These are phyloP conservation scores for Oidium heveae DNA, from an alignment of 2,329 filamentous ascomycete species.

Conservation along the genomic window DNA sequence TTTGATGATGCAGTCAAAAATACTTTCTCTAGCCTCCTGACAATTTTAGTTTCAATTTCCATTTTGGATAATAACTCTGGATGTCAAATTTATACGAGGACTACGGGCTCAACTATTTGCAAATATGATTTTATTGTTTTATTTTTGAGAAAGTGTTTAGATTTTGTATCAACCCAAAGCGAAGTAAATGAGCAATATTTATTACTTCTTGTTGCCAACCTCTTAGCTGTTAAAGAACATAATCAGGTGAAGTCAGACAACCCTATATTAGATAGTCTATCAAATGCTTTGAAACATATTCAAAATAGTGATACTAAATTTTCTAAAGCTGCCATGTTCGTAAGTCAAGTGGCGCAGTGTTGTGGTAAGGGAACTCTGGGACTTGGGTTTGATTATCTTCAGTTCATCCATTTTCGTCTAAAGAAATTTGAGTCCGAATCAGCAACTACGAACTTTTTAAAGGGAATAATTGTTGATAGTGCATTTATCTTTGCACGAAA, in stretches of 20 bases:
- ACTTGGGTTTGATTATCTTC: constrained; percentile 16
- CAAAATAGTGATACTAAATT: background rate
- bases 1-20: constrained; percentile 10
- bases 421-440: constrained; percentile 3
- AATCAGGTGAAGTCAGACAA: background rate
- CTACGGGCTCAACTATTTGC: background rate
- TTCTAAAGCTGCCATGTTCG: constrained; percentile 13
- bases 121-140: constrained; percentile 2
- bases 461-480: constrained; percentile 13
- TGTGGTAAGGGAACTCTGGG: constrained; percentile 18
- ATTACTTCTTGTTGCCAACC: constrained; percentile 7
- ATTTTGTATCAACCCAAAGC: background rate
- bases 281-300: constrained; percentile 1
- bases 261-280: background rate
- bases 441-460: constrained; percentile 3
- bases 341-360: constrained; percentile 22
- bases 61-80: constrained; percentile 7
- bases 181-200: background rate
- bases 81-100: background rate
- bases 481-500: constrained; percentile 13
- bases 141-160: constrained; percentile 5
- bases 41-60: constrained; percentile 17
- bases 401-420: constrained; percentile 14
- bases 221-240: background rate
- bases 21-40: constrained; percentile 19